Evolutionary conservation across 768 basidiomycete species (phyloP), one percentile per base, ranked within the genome.

Genomic region (Auricularia sp.): DNA sequence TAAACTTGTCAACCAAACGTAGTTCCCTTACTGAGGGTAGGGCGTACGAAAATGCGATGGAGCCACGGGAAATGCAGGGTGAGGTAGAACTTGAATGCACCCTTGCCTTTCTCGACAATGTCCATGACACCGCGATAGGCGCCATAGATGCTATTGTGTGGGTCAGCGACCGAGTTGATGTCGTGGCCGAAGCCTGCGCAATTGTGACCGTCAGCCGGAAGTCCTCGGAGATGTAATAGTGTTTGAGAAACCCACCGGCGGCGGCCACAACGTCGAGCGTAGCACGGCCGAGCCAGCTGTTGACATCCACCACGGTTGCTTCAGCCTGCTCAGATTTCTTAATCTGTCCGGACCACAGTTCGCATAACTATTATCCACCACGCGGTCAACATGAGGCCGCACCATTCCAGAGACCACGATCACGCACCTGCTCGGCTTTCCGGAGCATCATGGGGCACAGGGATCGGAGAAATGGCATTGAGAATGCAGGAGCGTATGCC

Each of bases 261-360:
- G 91, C 73, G 1, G 93, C 94, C 69, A 97, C 93, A 54, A 95
- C 87, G 73, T 96, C 94, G 70, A 97, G 90, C 0, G 93, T 93
- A 8, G 87, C 86, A 54, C 92, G 82, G 67, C 86, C 89, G 39
- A 94, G 75, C 88, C 89, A 95, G 68, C 83, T 85, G 71, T 84
- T 86, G 6, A 94, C 83, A 70, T 97, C 91, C 33, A 97, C 71
- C 70, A 72, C 70, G 13, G 39, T 14, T 6, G 70, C 78, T 7
- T 70, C 61, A 3, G 18, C 62, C 1, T 10, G 65, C 39, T 64
- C 37, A 44, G 64, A 33, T 14, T 62, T 35, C 29, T 36, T 45
- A 34, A 68, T 34, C 10, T 69, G 64, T 18, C 62, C 63, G 33
- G 56, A 44, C 71, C 72, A 68, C 36, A 56, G 37, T 56, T 69